phyloP scores from a whole-genome alignment of 768 basidiomycete species.

The Lactarius hatsudake region DNA sequence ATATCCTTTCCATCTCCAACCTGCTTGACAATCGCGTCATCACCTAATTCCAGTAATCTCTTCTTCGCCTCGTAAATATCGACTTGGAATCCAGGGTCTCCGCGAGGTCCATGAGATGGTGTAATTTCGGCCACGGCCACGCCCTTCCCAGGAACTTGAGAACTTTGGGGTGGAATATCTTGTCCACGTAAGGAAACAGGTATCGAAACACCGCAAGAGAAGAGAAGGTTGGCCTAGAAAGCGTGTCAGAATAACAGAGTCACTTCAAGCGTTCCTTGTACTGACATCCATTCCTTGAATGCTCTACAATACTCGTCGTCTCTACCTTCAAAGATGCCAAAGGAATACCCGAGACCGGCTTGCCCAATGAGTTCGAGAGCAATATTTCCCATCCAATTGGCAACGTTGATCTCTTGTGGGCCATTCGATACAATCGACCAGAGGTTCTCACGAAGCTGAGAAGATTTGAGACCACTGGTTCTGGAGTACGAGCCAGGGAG shows the following conservation, averaged over 20 bases:
- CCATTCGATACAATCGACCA: neutral
- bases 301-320: neutral
- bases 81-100: constrained; percentile 40
- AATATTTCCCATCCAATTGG: constrained; percentile 23
- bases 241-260: neutral
- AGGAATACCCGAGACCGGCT: constrained; percentile 29
- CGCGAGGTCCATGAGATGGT: constrained; percentile 36
- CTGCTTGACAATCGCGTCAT: constrained; percentile 35
- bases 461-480: no score
- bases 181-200: constrained; percentile 19
- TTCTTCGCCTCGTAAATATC: constrained; percentile 39
- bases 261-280: no score
- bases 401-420: constrained; percentile 24
- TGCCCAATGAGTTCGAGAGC: constrained; percentile 30
- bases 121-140: constrained; percentile 35
- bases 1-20: constrained; percentile 44
- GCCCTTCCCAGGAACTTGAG: constrained; percentile 35
- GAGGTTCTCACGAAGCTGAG: no score
- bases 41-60: constrained; percentile 35
- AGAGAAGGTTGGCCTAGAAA: constrained; percentile 19
- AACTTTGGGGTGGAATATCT: constrained; percentile 27
- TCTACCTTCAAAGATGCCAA: constrained; percentile 15
- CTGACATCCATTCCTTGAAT: constrained; percentile 26
- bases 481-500: no score
- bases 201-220: constrained; percentile 7